Percentiles rank a stretch among this genome's conserved stretches.
Evolutionary conservation across 1,284 basidiomycete genomes (phyloP).

Genomic region (Cutaneotrichosporon sp.): DNA sequence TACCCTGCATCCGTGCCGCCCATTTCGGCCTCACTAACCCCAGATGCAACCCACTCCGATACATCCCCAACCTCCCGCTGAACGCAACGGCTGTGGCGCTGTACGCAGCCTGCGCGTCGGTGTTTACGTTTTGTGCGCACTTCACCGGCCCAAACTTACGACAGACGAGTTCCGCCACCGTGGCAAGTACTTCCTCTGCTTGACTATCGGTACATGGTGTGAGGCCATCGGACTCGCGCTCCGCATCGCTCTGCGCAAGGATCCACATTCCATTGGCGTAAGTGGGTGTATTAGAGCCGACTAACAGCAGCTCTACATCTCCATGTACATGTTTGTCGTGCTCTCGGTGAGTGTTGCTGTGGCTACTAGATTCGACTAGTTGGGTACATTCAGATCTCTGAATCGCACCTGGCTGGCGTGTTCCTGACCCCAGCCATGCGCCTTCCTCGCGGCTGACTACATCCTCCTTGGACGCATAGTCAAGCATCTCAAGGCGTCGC

Average conservation of each 20-base stretch:
- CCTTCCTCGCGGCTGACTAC: constrained; percentile 72
- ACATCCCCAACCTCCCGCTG: constrained; percentile 62
- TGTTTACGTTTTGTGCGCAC: constrained; percentile 56
- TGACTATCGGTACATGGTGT: constrained; percentile 22
- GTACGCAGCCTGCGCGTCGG: constrained; percentile 59
- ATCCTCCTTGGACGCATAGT: constrained; percentile 66
- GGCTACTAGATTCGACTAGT: no score
- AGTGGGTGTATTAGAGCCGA: neutral
- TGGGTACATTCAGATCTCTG: no score
- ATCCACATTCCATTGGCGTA: constrained; percentile 15
- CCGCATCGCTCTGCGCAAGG: constrained; percentile 18
- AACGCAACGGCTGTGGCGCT: constrained; percentile 61
- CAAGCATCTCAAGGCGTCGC: constrained; percentile 57
- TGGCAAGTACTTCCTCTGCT: constrained; percentile 22
- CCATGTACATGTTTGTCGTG: constrained; percentile 25
- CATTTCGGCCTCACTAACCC: neutral
- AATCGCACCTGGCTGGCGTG: no score
- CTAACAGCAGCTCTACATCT: constrained; percentile 16
- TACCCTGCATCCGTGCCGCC: neutral
- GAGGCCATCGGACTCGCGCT: constrained; percentile 24
- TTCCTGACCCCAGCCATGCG: constrained; percentile 59
- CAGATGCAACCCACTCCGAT: constrained; percentile 55
- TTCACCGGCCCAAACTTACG: constrained; percentile 3
- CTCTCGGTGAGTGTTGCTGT: constrained; percentile 12
- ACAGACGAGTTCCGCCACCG: constrained; percentile 20